Base-by-base conservation (phyloP, 2,329 filamentous ascomycete species). In the Talaromyces piceae region DNA sequence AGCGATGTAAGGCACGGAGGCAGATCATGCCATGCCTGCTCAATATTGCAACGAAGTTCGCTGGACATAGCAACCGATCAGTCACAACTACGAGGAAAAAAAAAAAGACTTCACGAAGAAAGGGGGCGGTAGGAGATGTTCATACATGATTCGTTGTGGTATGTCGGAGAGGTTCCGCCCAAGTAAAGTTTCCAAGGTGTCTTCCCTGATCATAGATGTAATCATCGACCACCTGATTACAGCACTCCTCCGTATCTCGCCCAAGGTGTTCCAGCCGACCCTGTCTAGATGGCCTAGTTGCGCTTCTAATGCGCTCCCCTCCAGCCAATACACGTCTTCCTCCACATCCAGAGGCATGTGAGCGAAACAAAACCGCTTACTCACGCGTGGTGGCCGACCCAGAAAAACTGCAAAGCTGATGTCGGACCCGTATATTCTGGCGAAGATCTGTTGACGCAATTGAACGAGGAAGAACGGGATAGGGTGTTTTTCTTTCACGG, bases 381-480 rank as follows among this genome's bases (percentile, higher is more conserved):
- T 52, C 12, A 52, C 50, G 8, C 50, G 45, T 12, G 50, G 50
- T 9, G 50, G 50, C 12, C 50, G 50, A 11, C 50, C 50, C 5
- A 52, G 20, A 52, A 52, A 52, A 9, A 52, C 50, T 7, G 50
- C 50, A 39, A 52, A 52, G 25, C 50, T 52, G 5, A 52, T 52
- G 45, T 52, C 50, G 20, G 50, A 52, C n/a, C 50, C 50, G 20
- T 52, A 52, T 25, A 52, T 52, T 28, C 50, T 52, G 50, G 18
- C 50, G 45, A 27, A 52, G 23, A 22, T 52, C 30, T 12, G 31
- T n/a, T n/a, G n/a, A n/a, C n/a, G n/a, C n/a, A n/a, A n/a, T n/a
- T n/a, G n/a, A n/a, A n/a, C 49, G 13, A 52, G 12, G 31, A 52
- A 52, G 16, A 52, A 52, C 9, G 50, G 50, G 5, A 52, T 18